A percentile compares a stretch with the other conserved stretches of the same genome.
phyloP scores from a whole-genome alignment of 1,139 yeast species.

The Lodderomyces theae region DNA sequence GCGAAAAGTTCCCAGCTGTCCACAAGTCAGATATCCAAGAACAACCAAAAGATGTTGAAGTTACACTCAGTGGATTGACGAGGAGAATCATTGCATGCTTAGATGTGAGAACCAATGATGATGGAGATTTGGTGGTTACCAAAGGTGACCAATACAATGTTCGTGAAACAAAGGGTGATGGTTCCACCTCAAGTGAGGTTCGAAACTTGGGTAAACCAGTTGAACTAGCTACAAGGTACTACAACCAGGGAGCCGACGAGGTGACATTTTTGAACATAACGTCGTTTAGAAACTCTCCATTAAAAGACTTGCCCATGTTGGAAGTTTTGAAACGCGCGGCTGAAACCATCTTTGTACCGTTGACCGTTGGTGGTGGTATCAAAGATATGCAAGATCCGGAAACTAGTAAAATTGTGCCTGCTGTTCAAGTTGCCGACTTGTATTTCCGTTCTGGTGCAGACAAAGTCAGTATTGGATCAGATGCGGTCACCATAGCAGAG shows the following conservation, averaged over 20 bases:
- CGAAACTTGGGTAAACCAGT: conserved; percentile 96
- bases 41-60: conserved; percentile 29
- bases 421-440: conserved; percentile 83
- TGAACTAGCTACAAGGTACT: conserved; percentile 84
- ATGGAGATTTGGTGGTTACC: conserved; percentile 93
- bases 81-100: conserved; percentile 92
- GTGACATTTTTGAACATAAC: conserved; percentile 92
- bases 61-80: conserved; percentile 68
- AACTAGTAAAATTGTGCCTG: conserved; percentile 67
- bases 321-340: conserved; percentile 82
- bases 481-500: conserved; percentile 91
- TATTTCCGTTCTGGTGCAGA: conserved; percentile 97
- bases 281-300: conserved; percentile 89
- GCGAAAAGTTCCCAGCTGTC: conserved; percentile 31
- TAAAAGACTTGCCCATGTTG: conserved; percentile 90
- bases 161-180: conserved; percentile 58
- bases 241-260: conserved; percentile 94
- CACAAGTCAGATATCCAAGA: conserved; percentile 19
- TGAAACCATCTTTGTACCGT: conserved; percentile 88
- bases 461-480: conserved; percentile 96
- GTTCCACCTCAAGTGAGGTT: conserved; percentile 46
- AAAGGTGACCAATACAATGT: conserved; percentile 98
- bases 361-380: conserved; percentile 97
- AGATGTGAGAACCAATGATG: conserved; percentile 93
- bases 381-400: conserved; percentile 84